Percentiles rank a stretch among this genome's conserved stretches.
Evolutionary conservation across 345 rosid genomes (phyloP).

Genomic region (Euphorbia peplus): DNA sequence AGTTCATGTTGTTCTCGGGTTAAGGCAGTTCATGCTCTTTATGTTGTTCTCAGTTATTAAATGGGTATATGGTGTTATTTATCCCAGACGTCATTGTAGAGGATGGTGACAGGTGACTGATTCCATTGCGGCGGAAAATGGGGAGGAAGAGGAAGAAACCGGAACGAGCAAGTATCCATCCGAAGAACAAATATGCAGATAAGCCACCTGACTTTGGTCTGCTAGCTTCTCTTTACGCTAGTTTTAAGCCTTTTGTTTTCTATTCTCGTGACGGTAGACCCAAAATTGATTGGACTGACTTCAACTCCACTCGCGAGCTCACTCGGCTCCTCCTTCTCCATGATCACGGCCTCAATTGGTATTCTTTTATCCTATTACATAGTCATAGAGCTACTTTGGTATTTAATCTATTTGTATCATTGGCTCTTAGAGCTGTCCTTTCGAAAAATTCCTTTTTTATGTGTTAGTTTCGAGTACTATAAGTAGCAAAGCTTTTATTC

Average conservation of each 20-base stretch:
- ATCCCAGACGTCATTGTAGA: too few species aligned
- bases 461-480: too few species aligned
- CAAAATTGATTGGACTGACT: conserved; percentile 85
- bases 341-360: conserved; percentile 67
- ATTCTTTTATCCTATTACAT: too few species aligned
- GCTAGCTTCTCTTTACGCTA: conserved; percentile 68
- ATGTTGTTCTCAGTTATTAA: too few species aligned
- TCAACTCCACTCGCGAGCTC: conserved; percentile 83
- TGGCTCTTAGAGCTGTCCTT: too few species aligned
- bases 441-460: too few species aligned
- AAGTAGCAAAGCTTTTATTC: background rate
- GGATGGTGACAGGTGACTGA: too few species aligned
- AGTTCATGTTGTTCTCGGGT: too few species aligned
- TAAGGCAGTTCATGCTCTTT: too few species aligned
- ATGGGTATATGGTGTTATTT: too few species aligned
- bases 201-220: conserved; percentile 73
- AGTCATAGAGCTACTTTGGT: too few species aligned
- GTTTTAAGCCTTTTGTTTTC: conserved; percentile 65
- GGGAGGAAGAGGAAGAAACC: conserved; percentile 40
- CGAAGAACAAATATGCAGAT: conserved; percentile 63
- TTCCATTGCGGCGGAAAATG: conserved; percentile 33
- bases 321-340: conserved; percentile 75
- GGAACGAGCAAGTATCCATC: conserved; percentile 51
- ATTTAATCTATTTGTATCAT: too few species aligned
- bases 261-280: conserved; percentile 58